A percentile compares a stretch with the other conserved stretches of the same genome.
phyloP scores from a whole-genome alignment of 176 grass and related monocot genomes.

The Urochloa ruziziensis region DNA sequence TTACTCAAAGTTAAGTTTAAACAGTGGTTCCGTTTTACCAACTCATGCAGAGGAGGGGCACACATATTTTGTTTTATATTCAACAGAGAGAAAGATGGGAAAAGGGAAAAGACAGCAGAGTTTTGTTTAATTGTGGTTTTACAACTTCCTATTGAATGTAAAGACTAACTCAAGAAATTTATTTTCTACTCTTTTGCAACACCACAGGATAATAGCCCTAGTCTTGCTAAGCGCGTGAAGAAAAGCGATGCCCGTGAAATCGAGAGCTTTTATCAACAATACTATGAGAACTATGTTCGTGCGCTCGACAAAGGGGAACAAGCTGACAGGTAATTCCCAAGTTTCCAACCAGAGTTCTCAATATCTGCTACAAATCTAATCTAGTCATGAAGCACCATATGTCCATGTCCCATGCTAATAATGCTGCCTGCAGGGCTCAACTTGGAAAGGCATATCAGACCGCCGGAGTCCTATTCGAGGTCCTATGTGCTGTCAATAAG shows the following conservation, averaged over 20 bases:
- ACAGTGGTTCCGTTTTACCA: background rate
- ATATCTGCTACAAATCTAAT: conserved; percentile 9
- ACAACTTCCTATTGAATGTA: background rate
- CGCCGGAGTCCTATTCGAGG: conserved; percentile 89
- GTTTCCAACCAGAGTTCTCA: conserved; percentile 8
- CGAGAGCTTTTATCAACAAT: conserved; percentile 95
- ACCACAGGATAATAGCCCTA: conserved; percentile 80
- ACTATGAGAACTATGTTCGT: conserved; percentile 91
- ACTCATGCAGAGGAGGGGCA: background rate
- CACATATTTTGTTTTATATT: background rate
- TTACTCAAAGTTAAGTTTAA: background rate
- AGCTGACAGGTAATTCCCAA: conserved; percentile 72
- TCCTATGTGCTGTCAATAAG: conserved; percentile 88
- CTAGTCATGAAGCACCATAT: background rate
- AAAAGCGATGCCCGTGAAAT: conserved; percentile 91
- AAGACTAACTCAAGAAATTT: background rate
- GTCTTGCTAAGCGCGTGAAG: conserved; percentile 77
- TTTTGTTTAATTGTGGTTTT: background rate
- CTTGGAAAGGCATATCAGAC: conserved; percentile 95
- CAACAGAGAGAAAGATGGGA: background rate
- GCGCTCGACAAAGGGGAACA: conserved; percentile 80
- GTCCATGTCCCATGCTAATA: background rate
- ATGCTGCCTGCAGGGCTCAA: conserved; percentile 51
- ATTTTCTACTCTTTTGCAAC: background rate
- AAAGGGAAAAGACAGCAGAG: background rate